phyloP scores from a whole-genome alignment of 257 asterid genomes.

The Galeopsis tetrahit region DNA sequence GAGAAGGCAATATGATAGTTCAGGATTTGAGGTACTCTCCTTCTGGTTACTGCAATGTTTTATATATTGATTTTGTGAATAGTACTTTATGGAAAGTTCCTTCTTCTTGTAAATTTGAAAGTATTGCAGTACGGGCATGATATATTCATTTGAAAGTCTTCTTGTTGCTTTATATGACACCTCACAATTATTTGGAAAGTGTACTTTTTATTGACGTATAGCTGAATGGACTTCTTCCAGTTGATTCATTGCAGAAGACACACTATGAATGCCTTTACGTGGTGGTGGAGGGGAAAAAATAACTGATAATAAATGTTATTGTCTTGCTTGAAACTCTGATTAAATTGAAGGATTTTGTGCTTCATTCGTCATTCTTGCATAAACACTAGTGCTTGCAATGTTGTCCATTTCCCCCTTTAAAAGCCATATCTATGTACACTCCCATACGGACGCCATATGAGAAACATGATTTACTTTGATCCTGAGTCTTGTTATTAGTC shows the following conservation, averaged over 20 bases:
- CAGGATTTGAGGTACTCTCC: constrained; percentile 88
- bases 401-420: not conserved
- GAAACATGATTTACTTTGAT: constrained; percentile 5
- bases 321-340: not conserved
- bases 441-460: not conserved
- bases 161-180: constrained; percentile 17
- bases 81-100: not conserved
- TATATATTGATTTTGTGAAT: constrained; percentile 1
- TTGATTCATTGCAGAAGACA: constrained; percentile 18
- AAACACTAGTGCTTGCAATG: not conserved
- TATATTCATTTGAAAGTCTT: constrained; percentile 13
- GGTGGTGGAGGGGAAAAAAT: not conserved
- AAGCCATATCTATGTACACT: not conserved
- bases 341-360: not conserved
- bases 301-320: not conserved
- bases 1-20: constrained; percentile 87
- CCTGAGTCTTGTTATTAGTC: constrained; percentile 12
- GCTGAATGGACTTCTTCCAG: not conserved
- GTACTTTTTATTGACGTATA: constrained; percentile 1
- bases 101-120: not conserved
- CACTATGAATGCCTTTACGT: constrained; percentile 8
- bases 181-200: not conserved
- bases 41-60: constrained; percentile 14
- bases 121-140: not conserved
- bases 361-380: not conserved